Base-by-base conservation (phyloP, 2,329 filamentous ascomycete species). In the Plectosphaerella plurivora region DNA sequence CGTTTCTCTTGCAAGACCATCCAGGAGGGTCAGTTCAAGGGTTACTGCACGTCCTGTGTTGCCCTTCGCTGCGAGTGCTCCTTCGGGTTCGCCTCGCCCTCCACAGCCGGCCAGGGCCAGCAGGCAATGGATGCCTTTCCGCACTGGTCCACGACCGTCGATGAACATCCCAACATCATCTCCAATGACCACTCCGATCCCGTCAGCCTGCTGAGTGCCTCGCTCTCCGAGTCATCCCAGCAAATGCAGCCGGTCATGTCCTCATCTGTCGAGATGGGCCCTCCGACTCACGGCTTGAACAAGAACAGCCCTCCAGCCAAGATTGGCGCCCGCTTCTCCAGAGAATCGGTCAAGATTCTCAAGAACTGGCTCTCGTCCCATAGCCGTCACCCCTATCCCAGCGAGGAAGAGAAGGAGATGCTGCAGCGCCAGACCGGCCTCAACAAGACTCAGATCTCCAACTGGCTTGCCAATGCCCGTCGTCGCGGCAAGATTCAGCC, bases 401-500 rank as follows among this genome's bases (percentile, higher is more conserved):
- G 84, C 35, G 91, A 96, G 44, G 85, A 91, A 53, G 89, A 96
- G 65, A 95, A 93, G 63, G 88, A 91, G 59, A 80, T 83, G 56
- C 75, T 97, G 24, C 87, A 91, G 68, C 78, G 81, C 46, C 81
- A 88, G 60, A 96, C 91, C 1, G 90, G 91, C 8, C 76, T 97
- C 41, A 91, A 84, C 66, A 84, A 89, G 61, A 87, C 80, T 14
- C 92, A 97, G 64, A 93, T 96, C 60, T 87, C 86, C 11, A 96
- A 95, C 66, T 96, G 91, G 91, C 82, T 96, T 46, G 91, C 91
- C 54, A 96, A 96, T 68, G 91, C 91, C 53, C 84, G 91, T 44
- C 83, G 91, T 52, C 81, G 91, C 56, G 86, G 89, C 61, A 96
- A 96, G 72, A 84, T 88, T 51, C 82, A 85, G 47, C 76, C 82